Percentiles rank a stretch among this genome's conserved stretches.
phyloP scores from a whole-genome alignment of 2,329 filamentous ascomycete species.

The Venturia carpophila region DNA sequence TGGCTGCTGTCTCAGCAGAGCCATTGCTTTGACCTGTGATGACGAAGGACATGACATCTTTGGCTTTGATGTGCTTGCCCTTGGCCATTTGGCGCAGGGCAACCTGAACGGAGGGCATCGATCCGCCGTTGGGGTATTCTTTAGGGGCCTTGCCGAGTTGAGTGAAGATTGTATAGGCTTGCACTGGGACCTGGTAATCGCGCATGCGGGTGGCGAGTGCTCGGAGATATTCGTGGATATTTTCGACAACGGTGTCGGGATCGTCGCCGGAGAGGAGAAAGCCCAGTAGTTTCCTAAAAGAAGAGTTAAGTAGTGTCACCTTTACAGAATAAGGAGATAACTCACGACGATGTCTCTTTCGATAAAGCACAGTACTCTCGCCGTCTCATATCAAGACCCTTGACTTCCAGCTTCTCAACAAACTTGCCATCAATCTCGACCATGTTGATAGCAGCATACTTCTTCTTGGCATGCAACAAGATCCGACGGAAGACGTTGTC shows the following conservation, averaged over 20 bases:
- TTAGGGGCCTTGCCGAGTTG: conserved; percentile 91
- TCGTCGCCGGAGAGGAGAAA: conserved; percentile 93
- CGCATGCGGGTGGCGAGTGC: conserved; percentile 84
- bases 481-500: conserved; percentile 95
- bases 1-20: conserved; percentile 61
- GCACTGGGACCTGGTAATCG: conserved; percentile 61
- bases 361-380: conserved; percentile 94
- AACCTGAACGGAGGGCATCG: conserved; percentile 96
- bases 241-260: conserved; percentile 74
- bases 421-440: conserved; percentile 83
- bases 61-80: conserved; percentile 81
- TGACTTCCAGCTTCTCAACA: conserved; percentile 92
- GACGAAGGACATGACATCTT: conserved; percentile 94
- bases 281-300: conserved; percentile 64
- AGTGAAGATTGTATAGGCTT: conserved; percentile 97
- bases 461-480: conserved; percentile 95
- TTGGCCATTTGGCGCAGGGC: conserved; percentile 79
- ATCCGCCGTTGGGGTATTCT: conserved; percentile 88
- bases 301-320: conserved; percentile 21
- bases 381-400: conserved; percentile 95
- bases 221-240: conserved; percentile 87
- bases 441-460: conserved; percentile 95
- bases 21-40: conserved; percentile 67
- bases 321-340: conserved; percentile 21
- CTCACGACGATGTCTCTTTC: conserved; percentile 76